Conservation (phyloP, 164 flowering plant species). For the Malania oleifera region DNA sequence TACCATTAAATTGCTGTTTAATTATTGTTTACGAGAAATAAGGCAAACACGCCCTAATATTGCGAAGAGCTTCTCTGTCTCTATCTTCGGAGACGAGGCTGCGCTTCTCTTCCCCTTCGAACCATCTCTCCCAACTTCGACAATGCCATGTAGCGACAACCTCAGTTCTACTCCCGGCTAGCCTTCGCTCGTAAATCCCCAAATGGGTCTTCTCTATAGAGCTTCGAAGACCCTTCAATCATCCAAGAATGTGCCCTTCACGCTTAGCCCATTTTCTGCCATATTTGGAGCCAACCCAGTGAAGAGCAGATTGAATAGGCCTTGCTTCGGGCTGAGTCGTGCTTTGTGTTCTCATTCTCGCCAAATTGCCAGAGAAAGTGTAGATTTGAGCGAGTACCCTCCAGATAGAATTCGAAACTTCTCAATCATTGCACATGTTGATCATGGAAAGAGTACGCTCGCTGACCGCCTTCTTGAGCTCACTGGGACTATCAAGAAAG, state of each 20-base stretch:
- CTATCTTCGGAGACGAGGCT: background rate
- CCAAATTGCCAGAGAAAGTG: constrained; percentile 27
- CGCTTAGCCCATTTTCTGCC: constrained; percentile 13
- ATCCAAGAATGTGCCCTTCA: constrained; percentile 7
- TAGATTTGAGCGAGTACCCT: constrained; percentile 71
- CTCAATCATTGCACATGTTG: constrained; percentile 94
- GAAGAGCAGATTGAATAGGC: background rate
- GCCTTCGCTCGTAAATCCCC: constrained; percentile 4
- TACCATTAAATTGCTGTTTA: too few species aligned
- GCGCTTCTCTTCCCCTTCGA: background rate
- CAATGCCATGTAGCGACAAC: background rate
- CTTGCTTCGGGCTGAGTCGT: constrained; percentile 15
- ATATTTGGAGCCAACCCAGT: constrained; percentile 2
- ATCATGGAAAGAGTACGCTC: constrained; percentile 93
- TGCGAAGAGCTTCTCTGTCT: background rate
- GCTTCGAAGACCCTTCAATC: constrained; percentile 30
- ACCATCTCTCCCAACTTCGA: background rate
- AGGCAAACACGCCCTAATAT: too few species aligned
- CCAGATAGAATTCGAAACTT: constrained; percentile 82
- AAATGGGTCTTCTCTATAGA: constrained; percentile 35
- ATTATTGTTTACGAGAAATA: too few species aligned
- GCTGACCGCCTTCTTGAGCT: constrained; percentile 96
- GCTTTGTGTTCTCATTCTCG: constrained; percentile 50
- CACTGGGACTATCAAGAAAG: constrained; percentile 85
- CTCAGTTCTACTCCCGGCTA: background rate